A percentile compares a stretch with the other conserved stretches of the same genome.
Evolutionary conservation across 2,329 filamentous ascomycete species (phyloP).

Genomic region (Clonostachys rosea): DNA sequence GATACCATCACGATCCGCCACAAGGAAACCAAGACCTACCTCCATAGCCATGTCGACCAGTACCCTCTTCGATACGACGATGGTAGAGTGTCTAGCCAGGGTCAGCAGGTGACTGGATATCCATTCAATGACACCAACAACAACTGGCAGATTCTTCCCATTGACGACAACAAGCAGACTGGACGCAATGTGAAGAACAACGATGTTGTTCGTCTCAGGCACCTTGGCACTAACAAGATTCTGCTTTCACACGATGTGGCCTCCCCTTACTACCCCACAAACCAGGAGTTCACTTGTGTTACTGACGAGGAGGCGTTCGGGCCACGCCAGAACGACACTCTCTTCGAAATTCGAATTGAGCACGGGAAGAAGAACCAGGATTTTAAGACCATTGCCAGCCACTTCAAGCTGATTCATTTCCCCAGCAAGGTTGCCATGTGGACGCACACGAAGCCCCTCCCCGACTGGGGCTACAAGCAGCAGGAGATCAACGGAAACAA

Average conservation of each 20-base stretch:
- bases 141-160: constrained; percentile 88
- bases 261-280: constrained; percentile 92
- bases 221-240: constrained; percentile 78
- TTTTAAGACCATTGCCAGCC: constrained; percentile 84
- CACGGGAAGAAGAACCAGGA: constrained; percentile 75
- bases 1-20: constrained; percentile 84
- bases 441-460: constrained; percentile 93
- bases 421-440: constrained; percentile 98
- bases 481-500: constrained; percentile 99
- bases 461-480: constrained; percentile 95
- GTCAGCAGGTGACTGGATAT: constrained; percentile 97
- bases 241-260: constrained; percentile 95
- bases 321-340: constrained; percentile 76
- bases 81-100: constrained; percentile 93
- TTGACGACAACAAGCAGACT: constrained; percentile 49
- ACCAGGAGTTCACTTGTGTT: constrained; percentile 95
- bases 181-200: constrained; percentile 73
- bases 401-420: constrained; percentile 94
- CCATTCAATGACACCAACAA: constrained; percentile 99
- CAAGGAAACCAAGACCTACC: constrained; percentile 95
- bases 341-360: constrained; percentile 91
- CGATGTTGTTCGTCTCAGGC: constrained; percentile 80
- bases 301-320: constrained; percentile 66
- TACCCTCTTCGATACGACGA: constrained; percentile 97
- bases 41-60: constrained; percentile 85